These are phyloP conservation scores for Ogataea henricii DNA, from an alignment of 805 yeast species.

Conservation along the genomic window DNA sequence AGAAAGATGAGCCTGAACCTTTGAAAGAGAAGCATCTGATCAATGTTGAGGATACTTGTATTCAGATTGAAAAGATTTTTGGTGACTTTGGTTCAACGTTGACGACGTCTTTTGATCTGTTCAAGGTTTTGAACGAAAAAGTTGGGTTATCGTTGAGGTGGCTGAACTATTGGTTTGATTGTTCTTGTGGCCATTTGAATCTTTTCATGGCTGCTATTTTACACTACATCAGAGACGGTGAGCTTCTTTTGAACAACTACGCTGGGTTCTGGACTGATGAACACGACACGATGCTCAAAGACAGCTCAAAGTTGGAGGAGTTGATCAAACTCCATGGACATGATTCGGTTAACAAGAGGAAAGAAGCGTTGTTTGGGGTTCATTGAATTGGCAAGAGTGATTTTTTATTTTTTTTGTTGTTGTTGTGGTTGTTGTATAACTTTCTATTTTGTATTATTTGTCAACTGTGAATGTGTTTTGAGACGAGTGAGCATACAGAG, in stretches of 20 bases:
- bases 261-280: constrained; percentile 37
- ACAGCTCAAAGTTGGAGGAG: constrained; percentile 24
- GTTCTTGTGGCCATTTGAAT: constrained; percentile 36
- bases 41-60: constrained; percentile 24
- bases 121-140: constrained; percentile 31
- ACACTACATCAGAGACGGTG: constrained; percentile 32
- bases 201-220: constrained; percentile 33
- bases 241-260: constrained; percentile 28
- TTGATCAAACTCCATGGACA: constrained; percentile 33
- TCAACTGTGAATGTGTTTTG: too few relatives aligned
- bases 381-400: too few relatives aligned
- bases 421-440: too few relatives aligned
- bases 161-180: constrained; percentile 37
- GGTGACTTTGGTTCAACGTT: constrained; percentile 29
- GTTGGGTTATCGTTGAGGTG: constrained; percentile 34
- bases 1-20: constrained; percentile 35
- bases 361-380: constrained; percentile 32
- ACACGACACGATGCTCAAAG: constrained; percentile 32
- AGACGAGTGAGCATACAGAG: too few relatives aligned
- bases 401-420: too few relatives aligned
- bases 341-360: constrained; percentile 35
- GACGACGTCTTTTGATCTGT: constrained; percentile 31
- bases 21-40: constrained; percentile 27
- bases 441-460: too few relatives aligned
- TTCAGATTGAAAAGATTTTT: constrained; percentile 29